Evolutionary conservation across 1,284 basidiomycete species (phyloP), one percentile per base, ranked within the genome.

Genomic region (Trichosporon sp.): DNA sequence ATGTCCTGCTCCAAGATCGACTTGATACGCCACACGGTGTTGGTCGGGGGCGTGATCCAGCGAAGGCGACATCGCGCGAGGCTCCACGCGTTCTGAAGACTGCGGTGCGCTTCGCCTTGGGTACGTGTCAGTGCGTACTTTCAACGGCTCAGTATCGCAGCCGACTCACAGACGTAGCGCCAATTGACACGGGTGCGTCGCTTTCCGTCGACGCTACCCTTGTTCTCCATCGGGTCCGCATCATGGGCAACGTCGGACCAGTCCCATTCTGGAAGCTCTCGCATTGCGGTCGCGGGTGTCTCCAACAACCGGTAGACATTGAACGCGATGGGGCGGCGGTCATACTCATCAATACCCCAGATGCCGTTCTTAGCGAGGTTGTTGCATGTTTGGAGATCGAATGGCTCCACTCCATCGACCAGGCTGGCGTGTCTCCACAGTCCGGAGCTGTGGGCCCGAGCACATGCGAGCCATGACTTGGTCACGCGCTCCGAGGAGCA

Each of bases 1-100:
- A 77, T 76, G 31, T 73, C 67, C 35, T 78, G 66, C 63, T 79
- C 80, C 1, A 72, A 31, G 68, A 79, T 76, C 2, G 80, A 65
- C 74, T 84, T 82, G 68, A 82, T 75, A 4, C 82, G 74, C 80
- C 81, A 83, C 11, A 76, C 74, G 0, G 73, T 73, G 68, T 78
- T 79, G 4, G 68, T 59, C 0, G 73, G 73, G 0, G 78, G 71
- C 1, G 75, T 76, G 35, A 81, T 68, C 76, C 77, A 83, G 12
- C 74, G 71, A 11, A 76, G 69, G 12, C 74, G 72, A 31, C 75
- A 73, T 11, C 76, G 73, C 1, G 75, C 80, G 1, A 46, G 70
- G 16, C 66, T 73, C 80, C 80, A 81, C 37, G 79, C 78, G 12
- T 68, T 59, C 14, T 77, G 71, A 3, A 78, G 66, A 21, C 66